These are phyloP conservation scores for Leccinum boreale DNA, from an alignment of 768 basidiomycete genomes.

Conservation along the genomic window DNA sequence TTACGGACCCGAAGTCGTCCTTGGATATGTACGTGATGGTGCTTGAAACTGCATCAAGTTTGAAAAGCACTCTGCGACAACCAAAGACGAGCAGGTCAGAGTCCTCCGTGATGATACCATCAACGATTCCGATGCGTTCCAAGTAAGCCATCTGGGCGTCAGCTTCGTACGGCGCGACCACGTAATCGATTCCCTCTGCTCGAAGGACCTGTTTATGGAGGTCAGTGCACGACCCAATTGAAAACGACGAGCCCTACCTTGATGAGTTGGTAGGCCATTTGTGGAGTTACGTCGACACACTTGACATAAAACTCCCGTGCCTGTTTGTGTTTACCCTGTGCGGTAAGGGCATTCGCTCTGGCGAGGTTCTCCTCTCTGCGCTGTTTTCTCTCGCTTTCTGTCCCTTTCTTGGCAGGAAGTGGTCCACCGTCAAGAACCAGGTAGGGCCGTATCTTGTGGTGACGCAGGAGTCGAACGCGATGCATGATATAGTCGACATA, in stretches of 20 bases:
- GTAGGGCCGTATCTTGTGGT: constrained; percentile 83
- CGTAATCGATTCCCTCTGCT: constrained; percentile 75
- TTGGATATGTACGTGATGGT: constrained; percentile 69
- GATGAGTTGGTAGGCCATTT: constrained; percentile 97
- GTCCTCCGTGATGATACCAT: constrained; percentile 95
- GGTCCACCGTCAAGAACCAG: constrained; percentile 97
- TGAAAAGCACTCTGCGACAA: constrained; percentile 90
- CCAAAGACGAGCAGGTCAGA: constrained; percentile 97
- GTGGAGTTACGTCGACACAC: constrained; percentile 91
- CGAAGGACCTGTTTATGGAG: constrained; percentile 64
- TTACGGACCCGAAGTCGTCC: constrained; percentile 61
- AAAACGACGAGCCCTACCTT: constrained; percentile 52
- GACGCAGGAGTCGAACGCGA: constrained; percentile 78
- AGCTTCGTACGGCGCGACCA: constrained; percentile 98
- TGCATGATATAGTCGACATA: constrained; percentile 98
- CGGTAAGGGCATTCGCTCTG: constrained; percentile 66
- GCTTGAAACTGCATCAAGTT: constrained; percentile 68
- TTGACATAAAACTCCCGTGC: constrained; percentile 89
- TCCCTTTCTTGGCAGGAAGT: constrained; percentile 89
- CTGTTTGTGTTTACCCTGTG: constrained; percentile 74
- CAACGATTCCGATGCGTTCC: constrained; percentile 75
- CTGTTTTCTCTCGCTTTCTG: constrained; percentile 76
- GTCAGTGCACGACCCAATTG: constrained; percentile 3
- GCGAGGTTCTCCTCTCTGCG: constrained; percentile 74
- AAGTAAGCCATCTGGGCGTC: constrained; percentile 96